Base-by-base conservation (phyloP, 768 basidiomycete species). In the Pluteus cervinus region DNA sequence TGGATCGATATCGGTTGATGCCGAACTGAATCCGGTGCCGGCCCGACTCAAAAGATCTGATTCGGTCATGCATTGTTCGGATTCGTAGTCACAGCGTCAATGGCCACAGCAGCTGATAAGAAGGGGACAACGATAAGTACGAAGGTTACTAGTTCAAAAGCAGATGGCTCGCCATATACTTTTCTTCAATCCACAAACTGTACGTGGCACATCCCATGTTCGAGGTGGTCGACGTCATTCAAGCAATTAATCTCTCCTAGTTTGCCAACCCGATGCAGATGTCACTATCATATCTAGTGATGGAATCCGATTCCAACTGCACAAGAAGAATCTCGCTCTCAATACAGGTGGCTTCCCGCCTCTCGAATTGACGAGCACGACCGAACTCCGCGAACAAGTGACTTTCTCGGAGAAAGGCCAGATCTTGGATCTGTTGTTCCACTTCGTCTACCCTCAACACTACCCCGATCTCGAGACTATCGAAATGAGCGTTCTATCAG, bases 401-500 rank as follows among this genome's bases (percentile, higher is more conserved):
- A 7, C n/a, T 1, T 29, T 50, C 12, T 11, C 40, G 15, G 48
- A 50, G 24, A n/a, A 12, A 1, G 33, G 40, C 2, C n/a, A 15
- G 1, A 40, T 43, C 2, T 41, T 52, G 9, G 43, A 50, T 4
- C 36, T 50, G 21, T 36, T 52, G 3, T 48, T 52, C 36, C 36
- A 34, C 20, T 52, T 41, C 25, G 47, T 53, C 29, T 49, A 53
- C 28, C 50, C 45, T 4, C 44, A 46, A 30, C 41, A 41, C 16
- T 50, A 53, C 17, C 52, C 52, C 4, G 47, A 44, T 12, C 37
- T 54, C 18, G 39, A 15, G n/a, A 36, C 29, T 8, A 25, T 47
- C 8, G 37, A 38, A 17, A 46, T 50, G 30, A 26, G 38, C 12
- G 39, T 44, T 4, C 33, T 51, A 4, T 46, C 46, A 4, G 33